These are phyloP conservation scores for Jamesozyma jinghongensis DNA, from an alignment of 805 yeast species.

Conservation along the genomic window DNA sequence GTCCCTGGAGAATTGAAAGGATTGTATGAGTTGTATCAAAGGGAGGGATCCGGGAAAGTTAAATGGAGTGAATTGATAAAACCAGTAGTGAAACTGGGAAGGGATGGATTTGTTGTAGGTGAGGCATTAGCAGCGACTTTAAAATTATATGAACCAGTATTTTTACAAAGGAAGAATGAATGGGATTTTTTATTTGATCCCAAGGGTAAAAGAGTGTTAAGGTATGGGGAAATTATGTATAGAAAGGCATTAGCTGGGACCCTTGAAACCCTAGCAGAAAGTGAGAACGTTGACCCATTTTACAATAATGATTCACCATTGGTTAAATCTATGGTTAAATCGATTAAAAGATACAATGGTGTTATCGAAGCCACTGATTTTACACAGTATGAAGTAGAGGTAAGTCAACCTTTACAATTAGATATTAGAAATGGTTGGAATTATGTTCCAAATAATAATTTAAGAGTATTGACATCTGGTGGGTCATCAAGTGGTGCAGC, in stretches of 20 bases:
- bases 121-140: conserved; percentile 39
- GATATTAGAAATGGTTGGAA: conserved; percentile 20
- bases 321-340: conserved; percentile 47
- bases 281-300: conserved; percentile 69
- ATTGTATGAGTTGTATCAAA: conserved; percentile 46
- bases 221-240: conserved; percentile 49
- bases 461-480: conserved; percentile 45
- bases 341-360: conserved; percentile 54
- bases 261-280: conserved; percentile 55
- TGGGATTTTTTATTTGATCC: conserved; percentile 49
- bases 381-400: conserved; percentile 43
- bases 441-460: conserved; percentile 32
- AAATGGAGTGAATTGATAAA: conserved; percentile 63
- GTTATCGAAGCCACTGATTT: conserved; percentile 59
- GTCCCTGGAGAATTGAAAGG: conserved; percentile 92
- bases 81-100: conserved; percentile 64
- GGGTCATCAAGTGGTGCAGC: conserved; percentile 87
- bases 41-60: conserved; percentile 63
- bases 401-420: conserved; percentile 31
- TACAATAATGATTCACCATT: conserved; percentile 78
- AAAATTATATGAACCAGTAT: conserved; percentile 29
- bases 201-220: conserved; percentile 28
- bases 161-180: conserved; percentile 28
- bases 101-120: conserved; percentile 53
- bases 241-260: conserved; percentile 62